phyloP scores from a whole-genome alignment of 2,329 filamentous ascomycete genomes.

The Pezizomycotina sp. region DNA sequence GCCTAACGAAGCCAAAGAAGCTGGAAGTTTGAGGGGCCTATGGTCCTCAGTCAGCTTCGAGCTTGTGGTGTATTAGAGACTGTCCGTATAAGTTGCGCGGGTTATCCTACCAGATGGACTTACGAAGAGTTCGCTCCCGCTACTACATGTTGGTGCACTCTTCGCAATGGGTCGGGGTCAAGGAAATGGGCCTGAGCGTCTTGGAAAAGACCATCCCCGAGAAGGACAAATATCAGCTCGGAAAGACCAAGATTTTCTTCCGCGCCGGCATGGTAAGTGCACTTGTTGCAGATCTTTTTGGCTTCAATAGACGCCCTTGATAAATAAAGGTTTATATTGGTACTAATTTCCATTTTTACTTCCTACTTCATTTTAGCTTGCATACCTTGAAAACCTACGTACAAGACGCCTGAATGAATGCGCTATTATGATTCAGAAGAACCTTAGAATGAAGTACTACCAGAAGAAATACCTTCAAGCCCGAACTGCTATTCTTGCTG shows the following conservation, averaged over 20 bases:
- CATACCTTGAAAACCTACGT: constrained; percentile 85
- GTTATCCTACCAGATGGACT: constrained; percentile 94
- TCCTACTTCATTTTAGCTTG: constrained; percentile 36
- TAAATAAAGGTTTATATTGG: constrained; percentile 5
- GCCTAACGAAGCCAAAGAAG: constrained; percentile 88
- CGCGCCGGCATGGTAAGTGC: constrained; percentile 64
- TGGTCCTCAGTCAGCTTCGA: constrained; percentile 92
- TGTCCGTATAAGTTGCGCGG: constrained; percentile 89
- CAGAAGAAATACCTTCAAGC: constrained; percentile 79
- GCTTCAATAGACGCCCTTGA: neutral
- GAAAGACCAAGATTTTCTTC: constrained; percentile 98
- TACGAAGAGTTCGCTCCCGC: constrained; percentile 95
- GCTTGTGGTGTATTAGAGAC: constrained; percentile 98
- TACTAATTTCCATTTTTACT: constrained; percentile 4
- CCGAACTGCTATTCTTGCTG: constrained; percentile 58
- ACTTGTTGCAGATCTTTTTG: constrained; percentile 1
- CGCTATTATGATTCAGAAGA: constrained; percentile 97
- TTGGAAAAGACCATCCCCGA: constrained; percentile 57
- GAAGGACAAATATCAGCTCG: constrained; percentile 85
- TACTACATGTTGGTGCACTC: constrained; percentile 98
- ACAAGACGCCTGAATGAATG: constrained; percentile 82
- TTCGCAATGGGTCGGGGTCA: constrained; percentile 67
- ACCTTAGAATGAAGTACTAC: constrained; percentile 87
- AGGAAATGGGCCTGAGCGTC: constrained; percentile 85
- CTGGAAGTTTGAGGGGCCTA: constrained; percentile 96